Conservation (phyloP, 371 early-diverging fungal genomes). For the Syncephalastrum racemosum region DNA sequence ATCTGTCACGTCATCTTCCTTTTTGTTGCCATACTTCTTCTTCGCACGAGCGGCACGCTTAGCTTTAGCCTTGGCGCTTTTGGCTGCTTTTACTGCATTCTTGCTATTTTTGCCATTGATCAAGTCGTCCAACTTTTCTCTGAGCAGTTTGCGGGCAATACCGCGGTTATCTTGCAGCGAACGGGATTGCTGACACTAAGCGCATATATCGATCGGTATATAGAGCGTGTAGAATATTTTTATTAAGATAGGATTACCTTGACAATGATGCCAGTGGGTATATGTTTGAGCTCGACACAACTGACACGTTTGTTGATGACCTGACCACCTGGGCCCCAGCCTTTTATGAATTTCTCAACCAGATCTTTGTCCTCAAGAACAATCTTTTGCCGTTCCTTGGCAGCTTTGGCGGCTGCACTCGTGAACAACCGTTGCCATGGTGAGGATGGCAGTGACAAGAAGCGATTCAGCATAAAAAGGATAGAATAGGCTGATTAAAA, state of each 20-base stretch:
- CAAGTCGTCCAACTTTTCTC: conserved; percentile 67
- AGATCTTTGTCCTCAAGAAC: conserved; percentile 75
- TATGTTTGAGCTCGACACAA: conserved; percentile 84
- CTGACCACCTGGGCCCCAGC: conserved; percentile 92
- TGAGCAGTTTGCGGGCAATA: conserved; percentile 70
- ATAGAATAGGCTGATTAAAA: no score
- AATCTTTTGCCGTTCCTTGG: conserved; percentile 46
- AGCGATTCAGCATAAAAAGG: conserved; percentile 3
- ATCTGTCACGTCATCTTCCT: neutral
- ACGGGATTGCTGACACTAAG: conserved; percentile 77
- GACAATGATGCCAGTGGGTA: conserved; percentile 78
- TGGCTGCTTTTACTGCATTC: conserved; percentile 61
- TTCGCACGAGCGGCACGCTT: conserved; percentile 53
- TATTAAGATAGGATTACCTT: conserved; percentile 42
- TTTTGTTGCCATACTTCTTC: conserved; percentile 35
- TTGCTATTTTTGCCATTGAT: conserved; percentile 70
- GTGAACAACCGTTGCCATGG: conserved; percentile 9
- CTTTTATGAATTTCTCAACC: conserved; percentile 85
- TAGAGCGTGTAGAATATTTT: neutral
- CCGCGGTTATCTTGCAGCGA: conserved; percentile 77
- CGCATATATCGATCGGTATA: neutral
- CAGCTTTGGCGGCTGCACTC: conserved; percentile 1
- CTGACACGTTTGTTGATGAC: conserved; percentile 88
- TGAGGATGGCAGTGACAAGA: neutral
- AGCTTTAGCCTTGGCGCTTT: conserved; percentile 60